Percentiles rank a stretch among this genome's conserved stretches.
phyloP scores from a whole-genome alignment of 306 rosid species.

The Quercus cerris region DNA sequence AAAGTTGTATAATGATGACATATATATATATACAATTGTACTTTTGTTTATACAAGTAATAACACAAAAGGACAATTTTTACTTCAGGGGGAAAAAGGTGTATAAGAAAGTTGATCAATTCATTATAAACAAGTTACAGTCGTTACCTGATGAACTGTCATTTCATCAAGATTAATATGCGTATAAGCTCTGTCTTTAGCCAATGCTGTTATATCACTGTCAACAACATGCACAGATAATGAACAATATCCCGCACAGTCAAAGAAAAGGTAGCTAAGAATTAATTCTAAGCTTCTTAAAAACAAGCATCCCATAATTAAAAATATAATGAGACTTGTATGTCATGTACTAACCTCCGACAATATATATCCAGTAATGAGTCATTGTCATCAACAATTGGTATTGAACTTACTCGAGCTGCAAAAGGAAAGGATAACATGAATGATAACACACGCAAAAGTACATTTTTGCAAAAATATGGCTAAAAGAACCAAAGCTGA shows the following conservation, averaged over 20 bases:
- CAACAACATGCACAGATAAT: constrained; percentile 5
- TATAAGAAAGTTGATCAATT: constrained; percentile 1
- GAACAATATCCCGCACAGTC: neutral
- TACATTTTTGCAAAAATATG: neutral
- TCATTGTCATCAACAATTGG: constrained; percentile 93
- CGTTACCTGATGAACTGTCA: constrained; percentile 90
- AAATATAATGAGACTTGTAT: neutral
- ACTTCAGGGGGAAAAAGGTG: constrained; percentile 1
- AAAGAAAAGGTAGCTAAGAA: constrained; percentile 7
- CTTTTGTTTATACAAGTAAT: neutral
- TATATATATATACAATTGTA: neutral
- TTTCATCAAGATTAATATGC: constrained; percentile 84
- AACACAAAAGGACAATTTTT: neutral
- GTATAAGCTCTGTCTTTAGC: constrained; percentile 96
- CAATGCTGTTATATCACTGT: constrained; percentile 97
- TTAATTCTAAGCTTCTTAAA: constrained; percentile 3
- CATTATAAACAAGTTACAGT: neutral
- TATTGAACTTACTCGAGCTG: constrained; percentile 95
- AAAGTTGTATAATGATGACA: too few species aligned
- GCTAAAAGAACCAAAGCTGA: neutral
- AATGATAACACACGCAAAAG: constrained; percentile 7
- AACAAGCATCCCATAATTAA: constrained; percentile 1
- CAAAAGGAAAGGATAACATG: constrained; percentile 31
- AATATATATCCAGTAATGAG: constrained; percentile 89
- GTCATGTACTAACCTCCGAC: constrained; percentile 81